These are phyloP conservation scores for Stagonosporopsis chrysanthemi DNA, from an alignment of 2,329 filamentous ascomycete species.

Conservation along the genomic window DNA sequence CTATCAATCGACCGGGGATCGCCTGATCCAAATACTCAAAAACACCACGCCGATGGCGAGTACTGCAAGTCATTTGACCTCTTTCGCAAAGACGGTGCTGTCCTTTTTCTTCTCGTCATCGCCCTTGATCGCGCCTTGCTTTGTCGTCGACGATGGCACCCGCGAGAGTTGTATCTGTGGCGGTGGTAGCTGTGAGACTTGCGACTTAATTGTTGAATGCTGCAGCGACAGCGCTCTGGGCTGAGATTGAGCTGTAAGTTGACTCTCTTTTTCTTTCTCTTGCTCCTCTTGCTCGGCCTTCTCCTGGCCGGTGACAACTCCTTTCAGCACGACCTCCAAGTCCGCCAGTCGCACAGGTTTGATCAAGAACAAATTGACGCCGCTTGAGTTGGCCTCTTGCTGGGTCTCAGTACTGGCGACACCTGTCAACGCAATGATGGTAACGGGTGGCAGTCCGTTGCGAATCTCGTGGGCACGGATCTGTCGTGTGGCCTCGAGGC, in stretches of 20 bases:
- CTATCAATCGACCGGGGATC: not conserved
- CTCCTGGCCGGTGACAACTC: slow-evolving; percentile 41
- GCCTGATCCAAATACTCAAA: slow-evolving; percentile 5
- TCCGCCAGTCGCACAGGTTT: slow-evolving; percentile 59
- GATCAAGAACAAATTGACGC: slow-evolving; percentile 63
- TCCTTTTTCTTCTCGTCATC: not conserved
- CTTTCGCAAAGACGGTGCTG: not conserved
- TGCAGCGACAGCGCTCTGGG: slow-evolving; percentile 1
- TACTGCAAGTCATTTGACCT: slow-evolving; percentile 17
- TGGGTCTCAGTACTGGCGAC: slow-evolving; percentile 59
- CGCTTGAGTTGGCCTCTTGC: slow-evolving; percentile 60
- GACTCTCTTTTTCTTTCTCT: slow-evolving; percentile 19
- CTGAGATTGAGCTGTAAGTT: not conserved
- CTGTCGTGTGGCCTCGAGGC: slow-evolving; percentile 50
- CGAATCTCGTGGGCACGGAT: slow-evolving; percentile 57
- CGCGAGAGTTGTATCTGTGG: slow-evolving; percentile 6
- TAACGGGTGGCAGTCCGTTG: slow-evolving; percentile 51
- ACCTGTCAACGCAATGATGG: slow-evolving; percentile 62
- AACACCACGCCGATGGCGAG: not conserved
- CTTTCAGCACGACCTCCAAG: slow-evolving; percentile 51
- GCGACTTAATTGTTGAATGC: slow-evolving; percentile 1
- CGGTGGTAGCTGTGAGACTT: not conserved
- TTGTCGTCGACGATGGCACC: not conserved
- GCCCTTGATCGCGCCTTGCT: not conserved
- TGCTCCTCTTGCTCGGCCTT: slow-evolving; percentile 30